These are phyloP conservation scores for Cercospora citrullina DNA, from an alignment of 2,329 filamentous ascomycete species.

Conservation along the genomic window DNA sequence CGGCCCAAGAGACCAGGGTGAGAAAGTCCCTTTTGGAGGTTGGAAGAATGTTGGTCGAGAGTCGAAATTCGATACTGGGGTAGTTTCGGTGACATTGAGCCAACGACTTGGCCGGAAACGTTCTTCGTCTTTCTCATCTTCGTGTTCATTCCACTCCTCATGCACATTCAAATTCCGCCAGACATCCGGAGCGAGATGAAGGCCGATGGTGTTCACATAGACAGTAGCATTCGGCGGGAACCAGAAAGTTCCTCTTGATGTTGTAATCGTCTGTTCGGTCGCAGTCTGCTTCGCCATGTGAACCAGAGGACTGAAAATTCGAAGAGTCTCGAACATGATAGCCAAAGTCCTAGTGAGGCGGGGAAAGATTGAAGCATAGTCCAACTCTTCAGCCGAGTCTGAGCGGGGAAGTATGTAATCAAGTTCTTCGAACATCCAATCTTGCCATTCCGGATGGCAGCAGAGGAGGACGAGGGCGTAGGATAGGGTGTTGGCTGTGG, in stretches of 20 bases:
- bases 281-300: slow-evolving; percentile 42
- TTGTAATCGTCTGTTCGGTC: slow-evolving; percentile 37
- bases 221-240: slow-evolving; percentile 41
- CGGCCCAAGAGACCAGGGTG: slow-evolving; percentile 53
- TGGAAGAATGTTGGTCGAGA: slow-evolving; percentile 31
- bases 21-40: slow-evolving; percentile 45
- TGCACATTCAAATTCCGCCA: slow-evolving; percentile 31
- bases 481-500: slow-evolving; percentile 53
- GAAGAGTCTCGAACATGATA: slow-evolving; percentile 54
- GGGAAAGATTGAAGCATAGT: slow-evolving; percentile 50
- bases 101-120: slow-evolving; percentile 46
- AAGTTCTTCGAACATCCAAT: slow-evolving; percentile 55
- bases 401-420: slow-evolving; percentile 38
- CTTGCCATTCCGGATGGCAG: slow-evolving; percentile 51
- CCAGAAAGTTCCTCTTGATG: slow-evolving; percentile 31
- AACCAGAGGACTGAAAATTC: slow-evolving; percentile 43
- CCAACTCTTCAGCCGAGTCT: slow-evolving; percentile 31
- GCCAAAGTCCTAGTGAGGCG: slow-evolving; percentile 48
- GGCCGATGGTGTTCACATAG: slow-evolving; percentile 39
- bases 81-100: slow-evolving; percentile 35
- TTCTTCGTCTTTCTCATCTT: slow-evolving; percentile 33
- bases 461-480: slow-evolving; percentile 53
- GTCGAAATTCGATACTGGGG: neutral
- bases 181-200: slow-evolving; percentile 34
- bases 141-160: neutral